Evolutionary conservation across 805 yeast genomes (phyloP).

Genomic region (Sugiyamaella boreocaroliniensis): DNA sequence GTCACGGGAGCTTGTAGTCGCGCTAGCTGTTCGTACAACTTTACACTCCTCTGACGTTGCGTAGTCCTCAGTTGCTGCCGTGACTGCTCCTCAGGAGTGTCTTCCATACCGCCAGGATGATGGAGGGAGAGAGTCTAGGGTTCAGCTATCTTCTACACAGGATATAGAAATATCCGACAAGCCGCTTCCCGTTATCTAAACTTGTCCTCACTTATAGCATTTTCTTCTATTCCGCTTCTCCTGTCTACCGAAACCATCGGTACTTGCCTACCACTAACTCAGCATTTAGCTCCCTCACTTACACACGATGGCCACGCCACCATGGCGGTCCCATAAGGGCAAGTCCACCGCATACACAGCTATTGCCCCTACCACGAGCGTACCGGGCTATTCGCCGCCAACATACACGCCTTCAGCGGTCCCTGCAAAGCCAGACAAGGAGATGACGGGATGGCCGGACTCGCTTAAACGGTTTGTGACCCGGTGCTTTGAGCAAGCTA

Average conservation of each 20-base stretch:
- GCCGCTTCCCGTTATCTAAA: neutral
- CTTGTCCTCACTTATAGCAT: neutral
- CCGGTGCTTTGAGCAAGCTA: slow-evolving; percentile 39
- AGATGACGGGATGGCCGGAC: slow-evolving; percentile 44
- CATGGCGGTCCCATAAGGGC: slow-evolving; percentile 15
- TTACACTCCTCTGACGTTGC: slow-evolving; percentile 14
- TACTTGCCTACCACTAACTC: too few relatives aligned
- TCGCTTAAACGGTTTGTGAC: slow-evolving; percentile 46
- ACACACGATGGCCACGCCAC: slow-evolving; percentile 16
- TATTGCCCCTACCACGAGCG: neutral
- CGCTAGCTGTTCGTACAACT: slow-evolving; percentile 6
- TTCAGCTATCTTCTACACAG: neutral
- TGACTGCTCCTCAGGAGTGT: neutral
- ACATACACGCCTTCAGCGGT: neutral
- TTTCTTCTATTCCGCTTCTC: neutral
- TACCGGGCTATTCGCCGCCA: slow-evolving; percentile 3
- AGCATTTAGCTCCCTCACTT: too few relatives aligned
- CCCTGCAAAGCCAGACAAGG: slow-evolving; percentile 5
- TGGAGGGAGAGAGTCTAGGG: neutral
- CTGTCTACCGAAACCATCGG: too few relatives aligned
- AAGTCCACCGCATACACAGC: neutral
- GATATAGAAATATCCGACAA: neutral
- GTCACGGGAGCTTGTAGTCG: neutral
- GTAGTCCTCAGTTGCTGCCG: slow-evolving; percentile 4
- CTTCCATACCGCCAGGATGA: neutral